Evolutionary conservation across 2,329 filamentous ascomycete species (phyloP).

Genomic region (Fusarium fracticaudum): DNA sequence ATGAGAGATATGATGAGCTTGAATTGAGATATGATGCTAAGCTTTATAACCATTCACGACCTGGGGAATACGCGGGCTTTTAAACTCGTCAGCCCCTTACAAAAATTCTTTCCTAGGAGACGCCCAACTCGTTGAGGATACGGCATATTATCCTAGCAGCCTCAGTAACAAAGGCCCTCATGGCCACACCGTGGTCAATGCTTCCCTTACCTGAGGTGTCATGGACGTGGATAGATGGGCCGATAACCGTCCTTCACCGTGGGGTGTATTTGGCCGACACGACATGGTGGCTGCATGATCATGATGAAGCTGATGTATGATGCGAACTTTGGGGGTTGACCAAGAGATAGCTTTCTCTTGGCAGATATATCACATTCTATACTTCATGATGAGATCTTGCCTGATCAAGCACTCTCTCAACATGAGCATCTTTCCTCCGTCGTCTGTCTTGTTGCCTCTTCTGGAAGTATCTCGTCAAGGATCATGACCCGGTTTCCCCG

Average conservation of each 20-base stretch:
- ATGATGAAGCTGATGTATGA: constrained; percentile 13
- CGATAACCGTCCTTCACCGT: constrained; percentile 39
- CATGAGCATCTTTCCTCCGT: background rate
- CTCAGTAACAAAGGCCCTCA: constrained; percentile 38
- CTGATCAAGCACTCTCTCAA: background rate
- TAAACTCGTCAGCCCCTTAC: constrained; percentile 12
- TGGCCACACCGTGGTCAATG: constrained; percentile 43
- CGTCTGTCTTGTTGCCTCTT: constrained; percentile 19
- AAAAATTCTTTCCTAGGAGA: constrained; percentile 25
- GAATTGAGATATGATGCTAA: background rate
- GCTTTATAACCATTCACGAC: background rate
- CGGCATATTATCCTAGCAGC: constrained; percentile 29
- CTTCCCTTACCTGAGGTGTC: constrained; percentile 29
- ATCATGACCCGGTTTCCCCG: constrained; percentile 22
- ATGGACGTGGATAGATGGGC: constrained; percentile 43
- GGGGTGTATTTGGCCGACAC: constrained; percentile 38
- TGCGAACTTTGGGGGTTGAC: constrained; percentile 3
- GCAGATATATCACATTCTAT: background rate
- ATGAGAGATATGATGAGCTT: background rate
- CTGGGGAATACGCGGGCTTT: constrained; percentile 20
- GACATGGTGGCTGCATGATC: constrained; percentile 37
- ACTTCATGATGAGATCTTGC: constrained; percentile 9
- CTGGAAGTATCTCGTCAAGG: constrained; percentile 6
- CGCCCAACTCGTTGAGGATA: constrained; percentile 21
- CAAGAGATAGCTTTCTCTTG: constrained; percentile 1